Evolutionary conservation across 768 basidiomycete genomes (phyloP).

Genomic region (Pleurotus tuber-regium): DNA sequence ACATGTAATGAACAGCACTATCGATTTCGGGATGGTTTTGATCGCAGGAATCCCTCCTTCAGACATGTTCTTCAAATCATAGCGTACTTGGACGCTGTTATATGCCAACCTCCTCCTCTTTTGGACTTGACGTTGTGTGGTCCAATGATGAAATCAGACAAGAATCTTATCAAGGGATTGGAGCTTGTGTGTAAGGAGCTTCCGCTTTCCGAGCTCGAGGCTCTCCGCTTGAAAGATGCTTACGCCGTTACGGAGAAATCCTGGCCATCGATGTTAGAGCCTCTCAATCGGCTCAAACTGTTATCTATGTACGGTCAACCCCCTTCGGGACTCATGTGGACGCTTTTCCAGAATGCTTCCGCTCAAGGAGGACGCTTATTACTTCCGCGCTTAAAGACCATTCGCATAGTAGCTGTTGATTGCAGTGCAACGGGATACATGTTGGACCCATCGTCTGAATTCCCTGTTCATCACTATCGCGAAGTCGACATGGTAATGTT

Average conservation of each 20-base stretch:
- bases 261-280: not conserved
- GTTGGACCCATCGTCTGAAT: not conserved
- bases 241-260: not conserved
- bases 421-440: not conserved
- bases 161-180: not conserved
- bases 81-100: not conserved
- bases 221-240: not conserved
- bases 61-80: not conserved
- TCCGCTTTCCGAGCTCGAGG: not conserved
- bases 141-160: not conserved
- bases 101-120: not conserved
- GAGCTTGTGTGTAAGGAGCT: not conserved
- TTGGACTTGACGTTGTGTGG: not conserved
- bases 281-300: not conserved
- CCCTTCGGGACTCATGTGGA: not conserved
- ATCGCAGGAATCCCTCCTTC: not conserved
- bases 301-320: not conserved
- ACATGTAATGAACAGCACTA: not conserved
- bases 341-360: not conserved
- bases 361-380: not conserved
- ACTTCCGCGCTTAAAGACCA: not conserved
- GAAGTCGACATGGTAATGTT: not conserved
- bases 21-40: not conserved
- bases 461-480: not conserved
- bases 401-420: not conserved